Base-by-base conservation (phyloP, 768 basidiomycete species). In the Lactarius evosmus region DNA sequence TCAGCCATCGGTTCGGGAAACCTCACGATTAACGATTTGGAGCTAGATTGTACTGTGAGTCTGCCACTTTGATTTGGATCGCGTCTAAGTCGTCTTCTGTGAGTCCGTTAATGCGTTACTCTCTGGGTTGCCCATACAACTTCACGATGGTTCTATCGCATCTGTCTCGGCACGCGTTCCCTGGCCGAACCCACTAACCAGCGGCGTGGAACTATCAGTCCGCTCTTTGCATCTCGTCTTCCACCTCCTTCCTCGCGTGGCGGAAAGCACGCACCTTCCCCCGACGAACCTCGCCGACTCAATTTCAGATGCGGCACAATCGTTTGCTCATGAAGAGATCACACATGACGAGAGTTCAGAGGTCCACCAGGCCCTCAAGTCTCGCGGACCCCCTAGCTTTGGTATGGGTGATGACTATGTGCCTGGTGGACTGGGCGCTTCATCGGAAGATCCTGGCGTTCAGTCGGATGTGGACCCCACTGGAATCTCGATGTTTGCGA, bases 1-100 rank as follows among this genome's bases (percentile, higher is more conserved):
- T 90, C 93, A 32, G 93, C 96, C 75, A 88, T 98, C 70, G 89
- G 92, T n/a, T 89, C 88, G 46, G 95, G 95, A 19, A 88, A 83
- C 72, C 85, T 97, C 4, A 91, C 94, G 74, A 83, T 98, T 40
- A 87, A 87, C 66, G 86, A 93, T 70, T 78, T 97, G 60, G 85
- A 94, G 72, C 76, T 98, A 56, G 85, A 93, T 73, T 80, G 81
- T 56, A 79, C 85, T 74, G 95, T 89, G 71, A 70, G 87, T 81
- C 41, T 56, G 34, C 50, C 59, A 29, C 50, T 62, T 44, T 36
- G 14, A 56, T 63, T 30, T 66, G 60, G 40, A 53, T 22, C 51
- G 56, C 56, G 38, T 72, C 55, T 70, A 61, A 57, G 71, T 66
- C 56, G 6, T 30, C 55, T 50, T 63, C 56, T 51, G 51, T 65